Evolutionary conservation across 177 flowering plant species (phyloP).

Genomic region (Tripterygium wilfordii): DNA sequence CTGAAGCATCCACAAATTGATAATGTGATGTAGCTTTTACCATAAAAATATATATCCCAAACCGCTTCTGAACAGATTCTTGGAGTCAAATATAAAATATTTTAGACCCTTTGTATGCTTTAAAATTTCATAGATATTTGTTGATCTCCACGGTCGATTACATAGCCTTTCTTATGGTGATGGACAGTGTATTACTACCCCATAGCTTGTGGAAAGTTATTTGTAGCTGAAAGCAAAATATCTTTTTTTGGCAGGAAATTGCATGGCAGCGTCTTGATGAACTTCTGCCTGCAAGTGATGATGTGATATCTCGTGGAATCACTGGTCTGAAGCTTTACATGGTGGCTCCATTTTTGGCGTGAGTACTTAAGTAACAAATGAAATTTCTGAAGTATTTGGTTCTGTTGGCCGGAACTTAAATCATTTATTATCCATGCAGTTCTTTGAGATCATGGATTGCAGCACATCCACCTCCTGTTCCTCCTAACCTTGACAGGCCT

Average conservation of each 20-base stretch:
- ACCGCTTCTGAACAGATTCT: too few relatives aligned
- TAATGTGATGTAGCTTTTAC: too few relatives aligned
- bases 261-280: constrained; percentile 95
- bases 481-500: constrained; percentile 48
- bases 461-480: constrained; percentile 41
- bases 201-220: too few relatives aligned
- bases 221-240: too few relatives aligned
- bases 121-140: too few relatives aligned
- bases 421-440: constrained; percentile 32
- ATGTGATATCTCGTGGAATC: constrained; percentile 65
- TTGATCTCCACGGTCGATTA: too few relatives aligned
- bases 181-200: too few relatives aligned
- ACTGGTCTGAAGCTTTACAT: constrained; percentile 88
- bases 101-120: too few relatives aligned
- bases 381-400: not conserved
- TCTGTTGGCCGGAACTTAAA: not conserved
- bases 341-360: constrained; percentile 88
- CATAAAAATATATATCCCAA: too few relatives aligned
- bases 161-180: too few relatives aligned
- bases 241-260: constrained; percentile 90
- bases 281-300: constrained; percentile 64
- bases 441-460: constrained; percentile 77
- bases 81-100: too few relatives aligned
- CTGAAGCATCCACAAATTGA: too few relatives aligned
- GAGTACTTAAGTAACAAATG: constrained; percentile 19